Evolutionary conservation across 305 asterid genomes (phyloP), one percentile per base, ranked within the genome.

Genomic region (Fraxinus ornus): DNA sequence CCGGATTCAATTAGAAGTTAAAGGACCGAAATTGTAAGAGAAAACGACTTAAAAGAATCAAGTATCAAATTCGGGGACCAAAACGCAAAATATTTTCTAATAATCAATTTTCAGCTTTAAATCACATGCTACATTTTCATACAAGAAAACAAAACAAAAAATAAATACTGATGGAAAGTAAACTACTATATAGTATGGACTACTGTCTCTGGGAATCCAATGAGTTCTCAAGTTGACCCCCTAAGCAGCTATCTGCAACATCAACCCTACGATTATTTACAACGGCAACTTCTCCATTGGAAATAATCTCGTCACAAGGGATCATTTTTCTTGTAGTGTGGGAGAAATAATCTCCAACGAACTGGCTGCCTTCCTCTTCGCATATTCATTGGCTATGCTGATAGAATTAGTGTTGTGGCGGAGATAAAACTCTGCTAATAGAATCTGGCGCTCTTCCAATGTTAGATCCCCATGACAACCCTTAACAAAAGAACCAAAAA

Each of bases 391-490:
- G 30, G 93, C 97, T 78, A 93, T 88, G 76, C 89, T 87, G 35
- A 90, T 84, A 79, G 98, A 80, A 82, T 82, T 90, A 15, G 79
- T 81, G 87, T 87, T 95, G 86, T 94, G 99, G 71, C 98, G 98
- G 76, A 95, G 90, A 85, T 87, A 93, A 79, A 94, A 94, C 87
- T 95, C 99, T 4, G 99, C 98, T 32, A 95, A 93, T 71, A 95
- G 92, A 79, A 92, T 91, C 88, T 90, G 95, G 70, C 92, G 88
- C 75, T 95, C 93, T 81, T 88, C 87, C 32, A 26, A 57, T 12
- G 92, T 90, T 78, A 95, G 92, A 91, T 95, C 98, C 84, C 97
- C 99, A 66, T 94, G 98, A 81, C 86, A 87, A 80, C 98, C 99
- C 99, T 95, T 81, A 9, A 73, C 78, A 72, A 9, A 64, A 47